A percentile compares a stretch with the other conserved stretches of the same genome.
Evolutionary conservation across 2,329 filamentous ascomycete species (phyloP).

Genomic region (Epichloe gansuensis): DNA sequence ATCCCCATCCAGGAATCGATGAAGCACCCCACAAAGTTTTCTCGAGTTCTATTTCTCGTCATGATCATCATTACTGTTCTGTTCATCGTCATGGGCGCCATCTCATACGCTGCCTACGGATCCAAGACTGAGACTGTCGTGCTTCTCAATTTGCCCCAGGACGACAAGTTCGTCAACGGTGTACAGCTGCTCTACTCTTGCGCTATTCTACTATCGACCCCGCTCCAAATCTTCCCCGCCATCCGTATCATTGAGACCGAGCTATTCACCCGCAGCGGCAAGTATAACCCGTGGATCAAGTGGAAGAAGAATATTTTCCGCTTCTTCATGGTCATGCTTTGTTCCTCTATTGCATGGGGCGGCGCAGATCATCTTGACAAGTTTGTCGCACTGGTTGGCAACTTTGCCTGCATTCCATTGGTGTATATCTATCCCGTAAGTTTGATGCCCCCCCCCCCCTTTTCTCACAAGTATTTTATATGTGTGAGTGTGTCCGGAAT

Average conservation of each 20-base stretch:
- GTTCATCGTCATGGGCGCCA: constrained; percentile 80
- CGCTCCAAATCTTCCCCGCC: constrained; percentile 91
- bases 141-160: constrained; percentile 88
- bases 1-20: constrained; percentile 98
- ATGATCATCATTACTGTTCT: constrained; percentile 92
- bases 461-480: background rate
- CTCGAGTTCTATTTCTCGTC: constrained; percentile 71
- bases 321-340: constrained; percentile 81
- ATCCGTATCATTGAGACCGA: constrained; percentile 95
- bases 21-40: constrained; percentile 82
- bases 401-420: constrained; percentile 92
- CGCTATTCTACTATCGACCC: constrained; percentile 90
- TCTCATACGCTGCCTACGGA: constrained; percentile 93
- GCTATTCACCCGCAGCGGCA: constrained; percentile 84
- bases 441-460: constrained; percentile 12
- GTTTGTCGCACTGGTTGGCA: constrained; percentile 90
- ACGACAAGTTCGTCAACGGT: constrained; percentile 86
- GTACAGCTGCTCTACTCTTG: constrained; percentile 97
- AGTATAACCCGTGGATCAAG: constrained; percentile 97
- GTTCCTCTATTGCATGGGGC: constrained; percentile 78
- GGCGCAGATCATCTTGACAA: constrained; percentile 92
- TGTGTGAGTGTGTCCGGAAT: background rate
- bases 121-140: constrained; percentile 94
- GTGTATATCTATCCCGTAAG: constrained; percentile 96
- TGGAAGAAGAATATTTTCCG: constrained; percentile 99